phyloP scores from a whole-genome alignment of 805 yeast species.

The Pichia gijzeniarum region DNA sequence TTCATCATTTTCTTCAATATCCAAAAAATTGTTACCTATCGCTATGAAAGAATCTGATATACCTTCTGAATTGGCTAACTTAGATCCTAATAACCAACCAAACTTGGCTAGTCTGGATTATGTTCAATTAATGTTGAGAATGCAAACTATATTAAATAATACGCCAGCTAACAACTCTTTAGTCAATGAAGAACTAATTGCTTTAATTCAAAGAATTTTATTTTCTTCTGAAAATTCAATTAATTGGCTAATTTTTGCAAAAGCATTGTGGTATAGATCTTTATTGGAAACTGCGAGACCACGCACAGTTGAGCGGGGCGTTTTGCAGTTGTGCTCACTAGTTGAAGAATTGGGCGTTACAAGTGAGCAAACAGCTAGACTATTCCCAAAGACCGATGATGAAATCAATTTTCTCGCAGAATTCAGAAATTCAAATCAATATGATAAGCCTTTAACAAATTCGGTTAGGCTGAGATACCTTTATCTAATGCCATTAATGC shows the following conservation, averaged over 20 bases:
- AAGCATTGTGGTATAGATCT: constrained; percentile 89
- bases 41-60: constrained; percentile 57
- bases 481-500: constrained; percentile 68
- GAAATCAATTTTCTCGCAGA: constrained; percentile 22
- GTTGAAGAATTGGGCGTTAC: constrained; percentile 82
- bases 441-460: constrained; percentile 28
- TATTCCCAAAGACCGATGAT: constrained; percentile 39
- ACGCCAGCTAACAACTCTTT: constrained; percentile 67
- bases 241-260: constrained; percentile 73
- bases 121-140: constrained; percentile 65
- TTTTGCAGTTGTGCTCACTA: constrained; percentile 84
- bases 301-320: constrained; percentile 88
- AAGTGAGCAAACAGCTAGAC: constrained; percentile 43
- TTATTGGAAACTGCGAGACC: constrained; percentile 72
- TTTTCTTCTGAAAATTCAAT: constrained; percentile 40
- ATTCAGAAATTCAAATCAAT: constrained; percentile 12
- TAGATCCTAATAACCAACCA: constrained; percentile 85
- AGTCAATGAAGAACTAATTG: constrained; percentile 76
- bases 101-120: constrained; percentile 60
- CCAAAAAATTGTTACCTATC: constrained; percentile 49
- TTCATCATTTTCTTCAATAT: constrained; percentile 19
- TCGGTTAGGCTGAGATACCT: constrained; percentile 58
- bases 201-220: constrained; percentile 67
- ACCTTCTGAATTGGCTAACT: constrained; percentile 42
- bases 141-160: constrained; percentile 55